These are phyloP conservation scores for Linnemannia zychae DNA, from an alignment of 192 early-diverging fungal genomes.

Conservation along the genomic window DNA sequence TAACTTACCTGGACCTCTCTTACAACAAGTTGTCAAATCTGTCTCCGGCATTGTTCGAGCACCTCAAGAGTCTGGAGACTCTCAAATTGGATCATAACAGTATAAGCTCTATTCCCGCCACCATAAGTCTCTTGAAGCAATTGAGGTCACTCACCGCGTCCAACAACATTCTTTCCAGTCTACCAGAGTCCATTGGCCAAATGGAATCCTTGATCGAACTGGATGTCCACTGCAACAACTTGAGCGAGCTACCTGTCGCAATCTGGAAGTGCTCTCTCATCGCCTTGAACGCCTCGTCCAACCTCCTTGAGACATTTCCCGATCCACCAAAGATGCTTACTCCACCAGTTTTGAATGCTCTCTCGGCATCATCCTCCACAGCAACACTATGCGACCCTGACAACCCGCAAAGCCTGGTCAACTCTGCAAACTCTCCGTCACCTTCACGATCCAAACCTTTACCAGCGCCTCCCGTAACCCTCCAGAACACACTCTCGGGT, in stretches of 20 bases:
- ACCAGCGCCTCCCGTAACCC: conserved; percentile 52
- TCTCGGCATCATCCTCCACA: conserved; percentile 11
- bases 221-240: conserved; percentile 84
- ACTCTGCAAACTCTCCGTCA: conserved; percentile 60
- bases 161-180: conserved; percentile 75
- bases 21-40: conserved; percentile 79
- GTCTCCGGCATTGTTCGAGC: conserved; percentile 70
- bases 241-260: conserved; percentile 78
- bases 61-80: conserved; percentile 67
- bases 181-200: conserved; percentile 79
- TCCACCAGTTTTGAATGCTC: not conserved
- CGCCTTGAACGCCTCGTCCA: conserved; percentile 84
- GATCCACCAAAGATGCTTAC: conserved; percentile 62
- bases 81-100: conserved; percentile 80
- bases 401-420: not conserved
- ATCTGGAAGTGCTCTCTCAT: conserved; percentile 84
- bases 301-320: conserved; percentile 85
- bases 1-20: conserved; percentile 70
- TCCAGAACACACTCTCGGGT: conserved; percentile 18
- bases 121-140: conserved; percentile 67
- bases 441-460: conserved; percentile 55
- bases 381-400: not conserved
- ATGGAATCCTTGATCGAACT: conserved; percentile 71
- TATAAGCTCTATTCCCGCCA: conserved; percentile 74
- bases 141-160: conserved; percentile 71